Conservation (phyloP, 495 filamentous ascomycete species). For the Penicillium roqueforti region DNA sequence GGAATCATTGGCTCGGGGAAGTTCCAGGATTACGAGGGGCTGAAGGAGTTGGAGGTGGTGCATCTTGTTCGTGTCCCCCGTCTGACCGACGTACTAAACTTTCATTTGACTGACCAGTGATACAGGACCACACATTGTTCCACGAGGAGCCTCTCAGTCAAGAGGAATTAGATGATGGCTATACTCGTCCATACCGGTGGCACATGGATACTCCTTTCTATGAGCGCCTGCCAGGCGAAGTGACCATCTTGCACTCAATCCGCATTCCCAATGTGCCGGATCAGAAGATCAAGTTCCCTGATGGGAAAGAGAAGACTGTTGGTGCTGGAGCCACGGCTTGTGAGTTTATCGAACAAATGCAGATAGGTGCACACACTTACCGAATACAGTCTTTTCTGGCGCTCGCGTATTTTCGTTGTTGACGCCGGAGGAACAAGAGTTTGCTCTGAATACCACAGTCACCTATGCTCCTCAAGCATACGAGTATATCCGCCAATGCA, state of each 20-base stretch:
- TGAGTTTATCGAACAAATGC: not conserved
- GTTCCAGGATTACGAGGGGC: conserved; percentile 11
- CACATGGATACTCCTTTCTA: conserved; percentile 17
- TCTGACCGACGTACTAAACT: not conserved
- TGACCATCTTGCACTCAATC: conserved; percentile 13
- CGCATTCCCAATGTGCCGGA: conserved; percentile 11
- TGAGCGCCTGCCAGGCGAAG: conserved; percentile 12
- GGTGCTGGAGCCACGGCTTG: conserved; percentile 13
- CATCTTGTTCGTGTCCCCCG: conserved; percentile 1
- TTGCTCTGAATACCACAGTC: conserved; percentile 13
- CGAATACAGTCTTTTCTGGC: conserved; percentile 7
- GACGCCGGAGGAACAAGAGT: conserved; percentile 8
- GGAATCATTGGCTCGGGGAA: conserved; percentile 14
- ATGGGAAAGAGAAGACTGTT: conserved; percentile 12
- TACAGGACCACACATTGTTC: conserved; percentile 11
- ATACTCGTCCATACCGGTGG: conserved; percentile 12
- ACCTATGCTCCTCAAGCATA: conserved; percentile 14
- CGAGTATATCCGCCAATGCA: conserved; percentile 13
- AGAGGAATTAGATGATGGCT: conserved; percentile 1
- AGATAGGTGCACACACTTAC: not conserved
- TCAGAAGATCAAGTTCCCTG: conserved; percentile 13
- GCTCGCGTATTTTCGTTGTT: conserved; percentile 9
- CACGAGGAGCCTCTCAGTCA: conserved; percentile 7
- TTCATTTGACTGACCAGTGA: not conserved
- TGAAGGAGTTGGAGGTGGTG: conserved; percentile 8